Conservation (phyloP, 2,329 filamentous ascomycete genomes). For the Alternaria gansuensis region DNA sequence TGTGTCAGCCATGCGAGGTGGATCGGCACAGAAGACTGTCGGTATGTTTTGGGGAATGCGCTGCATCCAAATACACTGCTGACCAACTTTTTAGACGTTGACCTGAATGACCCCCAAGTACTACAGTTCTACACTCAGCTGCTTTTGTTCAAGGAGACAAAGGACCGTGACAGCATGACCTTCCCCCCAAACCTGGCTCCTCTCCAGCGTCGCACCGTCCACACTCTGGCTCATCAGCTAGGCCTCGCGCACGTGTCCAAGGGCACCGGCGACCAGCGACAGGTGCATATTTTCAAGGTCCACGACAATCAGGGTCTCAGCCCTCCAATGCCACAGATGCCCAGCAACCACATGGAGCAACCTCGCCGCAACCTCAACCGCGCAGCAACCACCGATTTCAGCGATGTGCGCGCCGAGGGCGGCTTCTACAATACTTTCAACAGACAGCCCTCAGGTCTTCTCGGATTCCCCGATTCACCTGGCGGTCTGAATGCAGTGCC, state of each 20-base stretch:
- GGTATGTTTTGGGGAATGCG: conserved; percentile 44
- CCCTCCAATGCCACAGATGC: conserved; percentile 70
- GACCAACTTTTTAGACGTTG: conserved; percentile 67
- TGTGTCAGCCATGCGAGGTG: conserved; percentile 65
- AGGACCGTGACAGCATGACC: conserved; percentile 78
- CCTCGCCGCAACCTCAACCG: conserved; percentile 87
- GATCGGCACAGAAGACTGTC: conserved; percentile 54
- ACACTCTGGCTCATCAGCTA: conserved; percentile 95
- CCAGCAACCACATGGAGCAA: conserved; percentile 73
- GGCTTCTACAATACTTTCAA: conserved; percentile 79
- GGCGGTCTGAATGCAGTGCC: conserved; percentile 71
- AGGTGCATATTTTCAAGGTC: conserved; percentile 86
- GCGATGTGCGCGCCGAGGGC: conserved; percentile 77
- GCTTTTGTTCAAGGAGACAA: conserved; percentile 85
- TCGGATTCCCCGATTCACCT: conserved; percentile 81
- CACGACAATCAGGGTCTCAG: conserved; percentile 67
- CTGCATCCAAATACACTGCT: conserved; percentile 18
- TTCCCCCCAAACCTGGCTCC: conserved; percentile 84
- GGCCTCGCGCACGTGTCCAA: conserved; percentile 89
- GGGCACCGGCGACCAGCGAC: conserved; percentile 84
- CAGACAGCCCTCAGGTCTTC: conserved; percentile 80
- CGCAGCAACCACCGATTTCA: conserved; percentile 97
- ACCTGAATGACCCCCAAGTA: conserved; percentile 89
- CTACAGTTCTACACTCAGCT: conserved; percentile 91
- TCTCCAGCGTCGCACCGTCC: conserved; percentile 85